Evolutionary conservation across 2,329 filamentous ascomycete species (phyloP).

Genomic region (Shiraia bambusicola): DNA sequence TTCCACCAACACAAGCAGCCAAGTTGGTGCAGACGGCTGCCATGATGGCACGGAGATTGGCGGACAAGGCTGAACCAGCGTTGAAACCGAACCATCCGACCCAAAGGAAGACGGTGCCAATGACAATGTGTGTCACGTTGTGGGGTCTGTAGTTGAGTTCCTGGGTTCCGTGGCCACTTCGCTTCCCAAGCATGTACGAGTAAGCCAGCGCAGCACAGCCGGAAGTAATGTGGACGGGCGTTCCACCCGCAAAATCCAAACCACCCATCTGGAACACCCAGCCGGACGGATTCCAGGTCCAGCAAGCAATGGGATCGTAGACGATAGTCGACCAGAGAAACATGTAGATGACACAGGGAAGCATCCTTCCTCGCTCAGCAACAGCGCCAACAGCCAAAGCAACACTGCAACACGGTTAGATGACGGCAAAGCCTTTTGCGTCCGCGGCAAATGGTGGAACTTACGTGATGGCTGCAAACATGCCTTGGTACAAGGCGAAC

Average conservation of each 20-base stretch:
- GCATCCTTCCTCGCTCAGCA: slow-evolving; percentile 83
- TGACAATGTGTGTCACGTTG: slow-evolving; percentile 89
- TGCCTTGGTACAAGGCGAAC: slow-evolving; percentile 84
- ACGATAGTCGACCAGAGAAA: slow-evolving; percentile 88
- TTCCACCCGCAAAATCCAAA: slow-evolving; percentile 86
- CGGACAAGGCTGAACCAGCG: slow-evolving; percentile 76
- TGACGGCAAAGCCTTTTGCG: background rate
- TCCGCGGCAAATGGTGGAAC: slow-evolving; percentile 34
- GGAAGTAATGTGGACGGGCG: slow-evolving; percentile 84
- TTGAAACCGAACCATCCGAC: slow-evolving; percentile 97
- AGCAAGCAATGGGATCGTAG: slow-evolving; percentile 91
- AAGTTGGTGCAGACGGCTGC: slow-evolving; percentile 84
- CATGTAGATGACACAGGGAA: slow-evolving; percentile 88
- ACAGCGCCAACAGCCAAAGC: slow-evolving; percentile 82
- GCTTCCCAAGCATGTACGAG: slow-evolving; percentile 86
- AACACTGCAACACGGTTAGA: slow-evolving; percentile 54
- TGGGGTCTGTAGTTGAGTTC: slow-evolving; percentile 90
- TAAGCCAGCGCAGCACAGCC: slow-evolving; percentile 84
- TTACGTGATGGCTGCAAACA: slow-evolving; percentile 86
- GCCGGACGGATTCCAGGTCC: slow-evolving; percentile 85
- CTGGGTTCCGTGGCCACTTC: slow-evolving; percentile 79
- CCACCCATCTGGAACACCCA: slow-evolving; percentile 81
- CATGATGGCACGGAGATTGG: slow-evolving; percentile 83
- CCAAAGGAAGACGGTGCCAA: slow-evolving; percentile 92
- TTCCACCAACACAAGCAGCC: slow-evolving; percentile 78